Evolutionary conservation across 331 rosid genomes (phyloP).

Genomic region (Arachis monticola): DNA sequence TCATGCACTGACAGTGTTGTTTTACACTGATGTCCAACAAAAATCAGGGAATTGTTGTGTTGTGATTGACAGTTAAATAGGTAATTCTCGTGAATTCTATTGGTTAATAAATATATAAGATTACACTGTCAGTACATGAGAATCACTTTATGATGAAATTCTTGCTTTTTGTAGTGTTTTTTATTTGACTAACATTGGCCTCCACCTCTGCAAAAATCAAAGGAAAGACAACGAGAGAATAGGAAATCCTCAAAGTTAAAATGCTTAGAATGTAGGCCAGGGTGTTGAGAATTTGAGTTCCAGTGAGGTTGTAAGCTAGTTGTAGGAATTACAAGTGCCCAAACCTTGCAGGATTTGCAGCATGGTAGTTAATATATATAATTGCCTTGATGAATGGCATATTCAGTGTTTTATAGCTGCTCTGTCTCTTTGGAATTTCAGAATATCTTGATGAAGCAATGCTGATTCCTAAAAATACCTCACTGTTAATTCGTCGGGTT

Average conservation of each 20-base stretch:
- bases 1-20: too few relatives aligned
- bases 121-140: too few relatives aligned
- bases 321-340: slow-evolving; percentile 30
- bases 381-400: slow-evolving; percentile 47
- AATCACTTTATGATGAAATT: not conserved
- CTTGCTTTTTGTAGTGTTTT: slow-evolving; percentile 6
- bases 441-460: slow-evolving; percentile 96
- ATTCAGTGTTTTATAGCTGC: slow-evolving; percentile 61
- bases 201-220: not conserved
- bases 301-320: slow-evolving; percentile 42
- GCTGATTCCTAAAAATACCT: slow-evolving; percentile 99
- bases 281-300: slow-evolving; percentile 7
- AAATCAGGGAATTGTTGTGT: too few relatives aligned
- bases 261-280: slow-evolving; percentile 33
- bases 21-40: too few relatives aligned
- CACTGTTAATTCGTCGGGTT: slow-evolving; percentile 97
- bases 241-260: slow-evolving; percentile 14
- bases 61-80: too few relatives aligned
- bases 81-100: too few relatives aligned
- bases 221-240: not conserved
- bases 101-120: too few relatives aligned
- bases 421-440: slow-evolving; percentile 85
- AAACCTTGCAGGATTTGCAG: slow-evolving; percentile 42
- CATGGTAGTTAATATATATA: slow-evolving; percentile 42
- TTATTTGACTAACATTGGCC: slow-evolving; percentile 6